Percentiles rank a stretch among this genome's conserved stretches.
phyloP scores from a whole-genome alignment of 2,329 filamentous ascomycete genomes.

The Eutypella sp. region DNA sequence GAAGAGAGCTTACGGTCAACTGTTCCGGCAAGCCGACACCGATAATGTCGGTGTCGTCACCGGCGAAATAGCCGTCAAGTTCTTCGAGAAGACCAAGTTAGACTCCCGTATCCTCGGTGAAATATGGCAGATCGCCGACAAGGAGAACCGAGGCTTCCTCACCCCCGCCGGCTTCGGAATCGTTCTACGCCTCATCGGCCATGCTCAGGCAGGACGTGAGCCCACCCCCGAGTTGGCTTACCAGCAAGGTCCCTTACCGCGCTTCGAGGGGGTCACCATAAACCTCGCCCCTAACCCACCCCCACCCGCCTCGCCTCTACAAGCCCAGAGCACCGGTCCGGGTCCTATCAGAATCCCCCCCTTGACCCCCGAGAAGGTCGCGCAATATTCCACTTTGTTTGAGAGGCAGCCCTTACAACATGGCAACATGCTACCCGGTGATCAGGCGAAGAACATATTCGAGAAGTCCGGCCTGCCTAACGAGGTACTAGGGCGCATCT shows the following conservation, averaged over 20 bases:
- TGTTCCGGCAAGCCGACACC: constrained; percentile 89
- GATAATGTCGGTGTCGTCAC: constrained; percentile 91
- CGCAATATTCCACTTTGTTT: constrained; percentile 85
- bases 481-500: constrained; percentile 88
- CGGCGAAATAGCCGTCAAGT: constrained; percentile 91
- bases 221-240: constrained; percentile 78
- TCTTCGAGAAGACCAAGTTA: constrained; percentile 94
- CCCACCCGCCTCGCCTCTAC: constrained; percentile 44
- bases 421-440: constrained; percentile 69
- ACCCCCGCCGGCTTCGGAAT: constrained; percentile 91
- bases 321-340: constrained; percentile 55
- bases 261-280: constrained; percentile 77
- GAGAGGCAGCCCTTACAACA: constrained; percentile 78
- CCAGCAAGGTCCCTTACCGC: constrained; percentile 81
- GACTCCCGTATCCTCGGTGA: constrained; percentile 82
- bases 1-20: constrained; percentile 87
- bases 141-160: constrained; percentile 89
- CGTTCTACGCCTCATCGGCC: constrained; percentile 88
- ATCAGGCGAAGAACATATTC: constrained; percentile 89
- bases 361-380: constrained; percentile 79
- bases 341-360: constrained; percentile 82
- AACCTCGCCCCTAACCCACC: constrained; percentile 33
- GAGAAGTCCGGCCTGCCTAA: constrained; percentile 88
- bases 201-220: constrained; percentile 83
- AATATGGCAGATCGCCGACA: constrained; percentile 99